Evolutionary conservation across 2,329 filamentous ascomycete genomes (phyloP), one percentile per base, ranked within the genome.

Genomic region (Paecilomyces niveus): DNA sequence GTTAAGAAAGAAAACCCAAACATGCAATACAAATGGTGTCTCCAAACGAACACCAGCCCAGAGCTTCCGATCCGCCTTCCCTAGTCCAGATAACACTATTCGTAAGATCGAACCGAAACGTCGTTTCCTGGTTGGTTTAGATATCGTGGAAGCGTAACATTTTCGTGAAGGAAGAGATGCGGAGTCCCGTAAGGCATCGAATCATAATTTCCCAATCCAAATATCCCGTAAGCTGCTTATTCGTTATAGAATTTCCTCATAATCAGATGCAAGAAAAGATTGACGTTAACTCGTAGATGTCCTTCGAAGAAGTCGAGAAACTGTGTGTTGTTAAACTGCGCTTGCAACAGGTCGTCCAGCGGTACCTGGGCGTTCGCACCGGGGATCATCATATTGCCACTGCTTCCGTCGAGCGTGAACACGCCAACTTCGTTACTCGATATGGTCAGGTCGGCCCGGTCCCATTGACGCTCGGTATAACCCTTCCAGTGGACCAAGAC

Each of bases 191-290:
- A 11, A 18, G 11, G 10, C 53, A 45, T 54, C 53, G 15, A 45
- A 18, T 45, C 53, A 33, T 45, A 13, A 24, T 54, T 31, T 54
- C 53, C 53, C 31, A 29, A 8, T 15, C 21, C 18, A 29, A 52
- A 52, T 45, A 45, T 18, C 39, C 9, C 39, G 8, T 52, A 52
- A 52, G 3, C 50, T 39, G 45, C 63, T 72, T 62, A 78, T 65
- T 79, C 77, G 64, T 80, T 80, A 68, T 99, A 99, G 76, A 99
- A 99, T 82, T 99, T 99, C 84, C 95, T 96, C 81, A 97, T 97
- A 66, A 99, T 84, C 74, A 97, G 81, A 82, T 99, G 94, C 80
- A 99, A 81, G 77, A 99, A 85, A 70, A 99, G 76, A 79, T 99
- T 99, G 69, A 99, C 94, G 74, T 97, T 97, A 70, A 99, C 83